phyloP scores from a whole-genome alignment of 148 eudicot genomes.

The Rhododendron ferrugineum region DNA sequence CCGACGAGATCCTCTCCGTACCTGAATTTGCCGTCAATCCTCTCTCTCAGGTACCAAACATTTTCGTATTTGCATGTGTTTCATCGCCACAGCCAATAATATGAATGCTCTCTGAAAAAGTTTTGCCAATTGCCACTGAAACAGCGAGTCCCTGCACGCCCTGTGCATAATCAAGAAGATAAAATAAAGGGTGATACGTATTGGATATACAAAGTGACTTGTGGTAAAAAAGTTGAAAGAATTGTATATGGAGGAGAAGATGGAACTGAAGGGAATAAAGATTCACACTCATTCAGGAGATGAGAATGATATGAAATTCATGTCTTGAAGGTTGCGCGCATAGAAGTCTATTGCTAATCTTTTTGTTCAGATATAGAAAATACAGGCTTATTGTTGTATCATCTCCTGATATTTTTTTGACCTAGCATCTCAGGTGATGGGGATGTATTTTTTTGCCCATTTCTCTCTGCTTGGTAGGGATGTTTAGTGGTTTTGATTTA shows the following conservation, averaged over 20 bases:
- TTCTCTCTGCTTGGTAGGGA: not conserved
- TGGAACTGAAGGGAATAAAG: not conserved
- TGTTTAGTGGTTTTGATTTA: not conserved
- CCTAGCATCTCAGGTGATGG: not conserved
- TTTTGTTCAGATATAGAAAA: not conserved
- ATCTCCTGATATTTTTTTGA: not conserved
- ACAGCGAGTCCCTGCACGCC: not conserved
- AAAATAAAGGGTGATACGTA: not conserved
- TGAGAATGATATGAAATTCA: not conserved
- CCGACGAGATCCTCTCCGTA: conserved; percentile 47
- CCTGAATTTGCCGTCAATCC: conserved; percentile 66
- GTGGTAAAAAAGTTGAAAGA: not conserved
- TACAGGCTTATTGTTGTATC: not conserved
- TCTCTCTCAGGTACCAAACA: conserved; percentile 37
- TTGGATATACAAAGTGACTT: not conserved
- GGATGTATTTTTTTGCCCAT: not conserved
- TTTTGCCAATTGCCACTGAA: not conserved
- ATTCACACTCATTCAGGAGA: not conserved
- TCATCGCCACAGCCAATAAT: not conserved
- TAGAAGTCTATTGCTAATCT: not conserved
- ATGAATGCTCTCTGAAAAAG: not conserved
- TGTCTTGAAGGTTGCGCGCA: not conserved
- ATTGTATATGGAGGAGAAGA: not conserved
- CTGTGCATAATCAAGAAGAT: not conserved
- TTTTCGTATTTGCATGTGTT: not conserved